Percentiles rank a stretch among this genome's conserved stretches.
phyloP scores from a whole-genome alignment of 805 yeast species.

The Candida manassasensis region DNA sequence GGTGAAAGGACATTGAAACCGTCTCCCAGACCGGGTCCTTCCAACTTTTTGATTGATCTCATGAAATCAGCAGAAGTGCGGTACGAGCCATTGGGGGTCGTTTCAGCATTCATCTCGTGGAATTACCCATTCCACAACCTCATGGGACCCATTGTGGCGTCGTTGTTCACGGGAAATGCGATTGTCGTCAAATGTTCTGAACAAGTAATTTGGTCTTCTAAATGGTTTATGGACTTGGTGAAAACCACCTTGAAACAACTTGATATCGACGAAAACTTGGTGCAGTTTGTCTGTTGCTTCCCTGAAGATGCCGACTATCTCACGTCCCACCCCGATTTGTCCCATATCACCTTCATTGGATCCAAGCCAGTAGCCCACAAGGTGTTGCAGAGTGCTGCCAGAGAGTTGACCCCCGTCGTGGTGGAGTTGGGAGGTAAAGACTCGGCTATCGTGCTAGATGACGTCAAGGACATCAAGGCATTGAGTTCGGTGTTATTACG shows the following conservation, averaged over 20 bases:
- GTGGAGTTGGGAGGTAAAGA: conserved; percentile 98
- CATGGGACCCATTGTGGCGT: conserved; percentile 87
- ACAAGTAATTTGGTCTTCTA: conserved; percentile 92
- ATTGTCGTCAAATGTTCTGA: conserved; percentile 93
- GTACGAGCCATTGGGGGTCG: conserved; percentile 88
- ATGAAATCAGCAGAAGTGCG: conserved; percentile 92
- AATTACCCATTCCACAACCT: conserved; percentile 95
- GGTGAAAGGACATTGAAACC: conserved; percentile 71
- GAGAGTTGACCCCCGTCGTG: conserved; percentile 87
- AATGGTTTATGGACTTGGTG: conserved; percentile 67
- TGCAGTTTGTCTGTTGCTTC: conserved; percentile 84
- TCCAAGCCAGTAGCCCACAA: conserved; percentile 91
- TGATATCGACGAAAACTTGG: conserved; percentile 74
- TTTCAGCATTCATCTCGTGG: conserved; percentile 92
- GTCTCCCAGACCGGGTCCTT: conserved; percentile 80
- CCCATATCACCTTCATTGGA: conserved; percentile 93
- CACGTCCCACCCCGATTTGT: conserved; percentile 75
- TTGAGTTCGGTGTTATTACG: conserved; percentile 73
- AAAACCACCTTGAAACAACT: conserved; percentile 68
- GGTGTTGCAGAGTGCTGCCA: conserved; percentile 79
- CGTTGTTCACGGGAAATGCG: conserved; percentile 87
- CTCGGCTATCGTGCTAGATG: conserved; percentile 82
- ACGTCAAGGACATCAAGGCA: conserved; percentile 55
- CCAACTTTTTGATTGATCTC: conserved; percentile 70
- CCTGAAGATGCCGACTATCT: conserved; percentile 85